These are phyloP conservation scores for Boletellus deceptivus DNA, from an alignment of 1,284 basidiomycete genomes.

Conservation along the genomic window DNA sequence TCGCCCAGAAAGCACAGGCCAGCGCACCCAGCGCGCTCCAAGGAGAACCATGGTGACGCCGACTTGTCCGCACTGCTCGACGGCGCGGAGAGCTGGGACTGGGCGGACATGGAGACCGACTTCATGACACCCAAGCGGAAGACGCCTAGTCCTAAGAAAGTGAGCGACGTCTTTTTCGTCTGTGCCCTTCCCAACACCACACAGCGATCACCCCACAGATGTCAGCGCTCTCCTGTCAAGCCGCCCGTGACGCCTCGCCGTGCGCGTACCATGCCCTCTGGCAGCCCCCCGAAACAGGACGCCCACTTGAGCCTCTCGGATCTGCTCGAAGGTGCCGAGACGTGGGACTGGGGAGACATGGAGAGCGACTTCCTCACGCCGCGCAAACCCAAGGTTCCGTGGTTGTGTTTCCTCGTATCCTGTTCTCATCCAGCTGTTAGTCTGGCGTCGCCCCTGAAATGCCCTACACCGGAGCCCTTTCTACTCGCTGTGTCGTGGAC, in stretches of 20 bases:
- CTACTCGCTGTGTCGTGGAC: conserved; percentile 53
- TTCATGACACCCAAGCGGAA: conserved; percentile 34
- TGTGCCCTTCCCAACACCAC: background rate
- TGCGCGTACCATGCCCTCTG: conserved; percentile 8
- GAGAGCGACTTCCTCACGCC: conserved; percentile 39
- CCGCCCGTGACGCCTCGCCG: conserved; percentile 8
- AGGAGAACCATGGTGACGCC: conserved; percentile 12
- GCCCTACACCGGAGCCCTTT: conserved; percentile 34
- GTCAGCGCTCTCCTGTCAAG: conserved; percentile 22
- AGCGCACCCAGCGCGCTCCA: conserved; percentile 1
- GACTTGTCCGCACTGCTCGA: conserved; percentile 46
- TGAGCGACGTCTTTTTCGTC: background rate
- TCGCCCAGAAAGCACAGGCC: conserved; percentile 11
- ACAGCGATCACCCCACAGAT: conserved; percentile 17
- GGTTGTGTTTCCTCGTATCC: background rate
- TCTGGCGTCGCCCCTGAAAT: conserved; percentile 15
- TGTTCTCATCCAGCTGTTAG: conserved; percentile 12
- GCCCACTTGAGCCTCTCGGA: conserved; percentile 29
- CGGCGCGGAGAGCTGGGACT: conserved; percentile 55
- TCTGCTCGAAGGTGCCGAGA: conserved; percentile 45
- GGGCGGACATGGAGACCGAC: conserved; percentile 42
- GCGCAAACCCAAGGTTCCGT: conserved; percentile 26
- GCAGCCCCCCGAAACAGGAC: background rate
- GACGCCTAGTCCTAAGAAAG: conserved; percentile 23
- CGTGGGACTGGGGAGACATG: conserved; percentile 54